Evolutionary conservation across 1,139 yeast genomes (phyloP).

Genomic region (Candida sanyaensis): DNA sequence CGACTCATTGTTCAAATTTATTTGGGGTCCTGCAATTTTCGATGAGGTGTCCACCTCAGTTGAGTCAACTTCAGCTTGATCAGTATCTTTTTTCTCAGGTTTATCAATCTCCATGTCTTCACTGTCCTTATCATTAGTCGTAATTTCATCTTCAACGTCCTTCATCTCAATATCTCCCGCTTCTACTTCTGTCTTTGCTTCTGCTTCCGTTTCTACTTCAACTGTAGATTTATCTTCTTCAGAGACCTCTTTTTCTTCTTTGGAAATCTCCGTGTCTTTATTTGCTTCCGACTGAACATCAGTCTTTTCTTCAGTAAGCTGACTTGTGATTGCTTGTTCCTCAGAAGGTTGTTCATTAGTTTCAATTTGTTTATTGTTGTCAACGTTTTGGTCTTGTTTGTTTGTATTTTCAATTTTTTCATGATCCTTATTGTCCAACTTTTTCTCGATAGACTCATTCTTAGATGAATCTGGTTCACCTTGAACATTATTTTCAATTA

Average conservation of each 20-base stretch:
- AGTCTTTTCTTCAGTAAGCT: no score
- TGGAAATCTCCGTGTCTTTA: neutral
- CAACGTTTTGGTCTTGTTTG: no score
- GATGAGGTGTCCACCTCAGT: neutral
- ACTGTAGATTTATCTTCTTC: constrained; percentile 6
- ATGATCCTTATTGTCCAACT: no score
- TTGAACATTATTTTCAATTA: neutral
- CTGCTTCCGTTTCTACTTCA: constrained; percentile 6
- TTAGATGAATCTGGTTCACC: constrained; percentile 11
- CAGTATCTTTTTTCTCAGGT: no score
- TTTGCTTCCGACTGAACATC: neutral
- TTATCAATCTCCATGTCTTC: neutral
- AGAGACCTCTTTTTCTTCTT: constrained; percentile 5
- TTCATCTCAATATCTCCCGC: neutral
- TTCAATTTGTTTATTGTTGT: no score
- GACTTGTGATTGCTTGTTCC: no score
- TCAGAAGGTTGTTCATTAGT: no score
- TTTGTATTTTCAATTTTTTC: no score
- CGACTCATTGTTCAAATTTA: constrained; percentile 4
- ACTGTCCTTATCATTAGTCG: neutral
- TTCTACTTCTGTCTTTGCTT: no score
- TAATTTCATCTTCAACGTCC: neutral
- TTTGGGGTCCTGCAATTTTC: neutral
- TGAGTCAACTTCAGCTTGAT: neutral
- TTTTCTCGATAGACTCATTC: neutral